phyloP scores from a whole-genome alignment of 371 early-diverging fungal genomes.

The Smittium culicis region DNA sequence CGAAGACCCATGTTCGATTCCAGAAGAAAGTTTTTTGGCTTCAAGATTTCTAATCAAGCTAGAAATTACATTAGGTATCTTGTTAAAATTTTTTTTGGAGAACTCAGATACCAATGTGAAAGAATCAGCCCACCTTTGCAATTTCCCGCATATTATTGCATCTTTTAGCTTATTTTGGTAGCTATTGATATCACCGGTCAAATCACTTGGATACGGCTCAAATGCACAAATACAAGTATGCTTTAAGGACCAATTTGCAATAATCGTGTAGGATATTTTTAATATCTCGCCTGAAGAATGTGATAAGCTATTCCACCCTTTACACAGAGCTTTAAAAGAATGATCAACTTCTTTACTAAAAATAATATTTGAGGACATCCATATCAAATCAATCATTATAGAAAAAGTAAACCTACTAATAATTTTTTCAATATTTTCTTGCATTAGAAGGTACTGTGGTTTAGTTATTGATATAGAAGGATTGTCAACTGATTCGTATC shows the following conservation, averaged over 20 bases:
- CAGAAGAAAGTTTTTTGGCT: background rate
- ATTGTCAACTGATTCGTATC: background rate
- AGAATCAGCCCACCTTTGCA: background rate
- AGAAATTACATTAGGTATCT: background rate
- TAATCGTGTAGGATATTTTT: background rate
- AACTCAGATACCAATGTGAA: background rate
- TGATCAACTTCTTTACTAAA: background rate
- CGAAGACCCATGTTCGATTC: background rate
- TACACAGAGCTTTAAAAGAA: background rate
- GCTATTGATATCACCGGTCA: background rate
- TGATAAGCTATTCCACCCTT: background rate
- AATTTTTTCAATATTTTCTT: background rate
- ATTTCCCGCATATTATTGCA: background rate
- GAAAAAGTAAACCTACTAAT: background rate
- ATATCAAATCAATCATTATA: background rate
- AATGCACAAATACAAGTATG: background rate
- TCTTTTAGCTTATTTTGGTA: background rate
- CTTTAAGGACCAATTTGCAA: background rate
- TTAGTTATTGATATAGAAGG: background rate
- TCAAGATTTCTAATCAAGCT: background rate
- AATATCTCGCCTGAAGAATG: background rate
- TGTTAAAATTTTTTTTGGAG: background rate
- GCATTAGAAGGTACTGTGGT: background rate
- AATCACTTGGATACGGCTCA: background rate
- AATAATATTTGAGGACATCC: background rate